Evolutionary conservation across 2,329 filamentous ascomycete genomes (phyloP).

Genomic region (Fusarium succisae): DNA sequence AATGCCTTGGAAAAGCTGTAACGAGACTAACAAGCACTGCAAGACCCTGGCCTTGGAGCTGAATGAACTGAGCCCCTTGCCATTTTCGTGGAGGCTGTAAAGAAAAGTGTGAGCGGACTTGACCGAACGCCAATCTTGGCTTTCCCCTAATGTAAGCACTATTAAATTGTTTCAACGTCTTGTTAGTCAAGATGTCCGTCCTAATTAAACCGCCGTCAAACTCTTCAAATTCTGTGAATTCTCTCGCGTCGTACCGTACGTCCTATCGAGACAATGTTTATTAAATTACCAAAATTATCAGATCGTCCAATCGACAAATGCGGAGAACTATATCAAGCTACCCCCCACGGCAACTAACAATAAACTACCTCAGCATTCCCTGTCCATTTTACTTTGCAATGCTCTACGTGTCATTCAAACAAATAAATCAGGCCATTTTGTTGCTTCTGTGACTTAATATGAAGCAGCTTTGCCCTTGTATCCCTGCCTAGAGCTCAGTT

Average conservation of each 20-base stretch:
- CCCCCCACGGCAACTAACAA: background rate
- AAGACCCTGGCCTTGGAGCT: background rate
- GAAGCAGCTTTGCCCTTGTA: background rate
- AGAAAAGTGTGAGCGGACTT: constrained; percentile 19
- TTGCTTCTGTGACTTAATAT: constrained; percentile 12
- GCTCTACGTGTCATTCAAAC: background rate
- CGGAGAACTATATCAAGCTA: constrained; percentile 7
- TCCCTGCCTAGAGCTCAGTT: background rate
- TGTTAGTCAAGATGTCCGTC: background rate
- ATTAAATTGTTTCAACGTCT: background rate
- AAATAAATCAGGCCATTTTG: constrained; percentile 20
- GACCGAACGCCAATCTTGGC: constrained; percentile 25
- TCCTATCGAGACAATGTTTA: background rate
- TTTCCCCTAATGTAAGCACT: background rate
- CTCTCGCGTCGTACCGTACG: background rate
- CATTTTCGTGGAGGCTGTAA: constrained; percentile 2
- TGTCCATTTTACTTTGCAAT: constrained; percentile 6
- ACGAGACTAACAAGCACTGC: background rate
- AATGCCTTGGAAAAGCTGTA: constrained; percentile 29
- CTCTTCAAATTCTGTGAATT: background rate
- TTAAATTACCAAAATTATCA: background rate
- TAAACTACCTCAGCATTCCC: background rate
- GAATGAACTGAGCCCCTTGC: constrained; percentile 12
- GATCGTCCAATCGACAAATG: constrained; percentile 5
- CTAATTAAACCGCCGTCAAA: background rate